Percentiles rank a stretch among this genome's conserved stretches.
These are phyloP conservation scores for Leccinum pallidistipes DNA, from an alignment of 1,284 basidiomycete species.

Conservation along the genomic window DNA sequence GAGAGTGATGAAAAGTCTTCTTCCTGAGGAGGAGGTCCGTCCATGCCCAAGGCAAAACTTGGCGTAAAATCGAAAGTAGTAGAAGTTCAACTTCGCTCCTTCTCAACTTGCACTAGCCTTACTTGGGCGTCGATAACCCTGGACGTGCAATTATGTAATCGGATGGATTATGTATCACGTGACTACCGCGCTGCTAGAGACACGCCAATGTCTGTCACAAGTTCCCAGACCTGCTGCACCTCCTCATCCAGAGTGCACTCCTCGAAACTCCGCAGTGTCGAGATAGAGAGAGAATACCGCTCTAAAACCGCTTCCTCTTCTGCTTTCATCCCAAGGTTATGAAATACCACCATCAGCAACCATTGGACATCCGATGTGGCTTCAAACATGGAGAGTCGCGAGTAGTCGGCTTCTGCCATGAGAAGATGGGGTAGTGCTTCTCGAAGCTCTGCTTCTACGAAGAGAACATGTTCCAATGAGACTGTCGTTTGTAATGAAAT, in stretches of 20 bases:
- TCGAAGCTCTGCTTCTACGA: constrained; percentile 41
- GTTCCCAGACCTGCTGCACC: constrained; percentile 53
- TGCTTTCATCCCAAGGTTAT: constrained; percentile 57
- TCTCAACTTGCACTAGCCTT: not conserved
- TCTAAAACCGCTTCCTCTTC: constrained; percentile 57
- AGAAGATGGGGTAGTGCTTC: constrained; percentile 61
- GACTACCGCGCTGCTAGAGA: constrained; percentile 48
- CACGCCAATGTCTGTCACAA: constrained; percentile 58
- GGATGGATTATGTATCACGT: constrained; percentile 21
- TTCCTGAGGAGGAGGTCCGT: constrained; percentile 86
- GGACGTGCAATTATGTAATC: constrained; percentile 27
- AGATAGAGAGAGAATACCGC: constrained; percentile 49
- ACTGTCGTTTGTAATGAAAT: constrained; percentile 1
- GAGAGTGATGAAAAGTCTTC: constrained; percentile 90
- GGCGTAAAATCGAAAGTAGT: constrained; percentile 1
- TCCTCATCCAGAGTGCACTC: constrained; percentile 50
- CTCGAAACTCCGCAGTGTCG: constrained; percentile 42
- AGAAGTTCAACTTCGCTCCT: constrained; percentile 15
- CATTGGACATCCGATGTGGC: constrained; percentile 69
- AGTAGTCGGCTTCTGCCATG: constrained; percentile 65
- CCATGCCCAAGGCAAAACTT: constrained; percentile 53
- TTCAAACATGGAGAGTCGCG: constrained; percentile 53
- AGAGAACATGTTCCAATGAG: constrained; percentile 2
- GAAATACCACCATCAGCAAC: constrained; percentile 64
- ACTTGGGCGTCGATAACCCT: constrained; percentile 12